phyloP scores from a whole-genome alignment of 1,284 basidiomycete species.

The Ganoderma leucocontextum region DNA sequence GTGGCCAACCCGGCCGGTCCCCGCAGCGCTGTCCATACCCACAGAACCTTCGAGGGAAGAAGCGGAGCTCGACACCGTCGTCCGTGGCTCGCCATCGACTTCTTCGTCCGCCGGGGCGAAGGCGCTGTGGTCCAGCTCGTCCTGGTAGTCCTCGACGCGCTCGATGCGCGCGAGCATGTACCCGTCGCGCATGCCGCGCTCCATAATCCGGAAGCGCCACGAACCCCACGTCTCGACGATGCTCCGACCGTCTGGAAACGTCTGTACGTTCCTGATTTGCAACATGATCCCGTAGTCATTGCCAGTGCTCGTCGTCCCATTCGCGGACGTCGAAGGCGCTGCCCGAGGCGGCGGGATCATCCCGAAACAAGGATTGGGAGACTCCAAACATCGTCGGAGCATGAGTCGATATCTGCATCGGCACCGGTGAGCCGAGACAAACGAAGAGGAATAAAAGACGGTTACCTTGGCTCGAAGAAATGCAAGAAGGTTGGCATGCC shows the following conservation, averaged over 20 bases:
- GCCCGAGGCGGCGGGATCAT: conserved; percentile 82
- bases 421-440: conserved; percentile 29
- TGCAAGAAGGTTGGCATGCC: conserved; percentile 90
- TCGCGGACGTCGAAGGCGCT: conserved; percentile 24
- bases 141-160: conserved; percentile 63
- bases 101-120: conserved; percentile 46
- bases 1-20: conserved; percentile 8
- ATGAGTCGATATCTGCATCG: conserved; percentile 79
- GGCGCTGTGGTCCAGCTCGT: conserved; percentile 59
- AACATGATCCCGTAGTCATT: conserved; percentile 93
- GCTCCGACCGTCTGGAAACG: conserved; percentile 89
- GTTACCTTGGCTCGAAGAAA: conserved; percentile 87
- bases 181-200: conserved; percentile 85
- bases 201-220: conserved; percentile 86
- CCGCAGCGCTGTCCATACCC: conserved; percentile 7
- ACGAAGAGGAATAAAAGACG: conserved; percentile 8
- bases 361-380: conserved; percentile 80
- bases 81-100: not conserved
- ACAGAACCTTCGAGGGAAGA: conserved; percentile 3
- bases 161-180: conserved; percentile 91
- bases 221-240: conserved; percentile 89
- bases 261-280: conserved; percentile 86
- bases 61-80: not conserved
- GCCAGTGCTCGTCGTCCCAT: conserved; percentile 44
- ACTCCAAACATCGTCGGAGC: conserved; percentile 90